Evolutionary conservation across 2,329 filamentous ascomycete species (phyloP).

Genomic region (Magnaporthiopsis incrustans): DNA sequence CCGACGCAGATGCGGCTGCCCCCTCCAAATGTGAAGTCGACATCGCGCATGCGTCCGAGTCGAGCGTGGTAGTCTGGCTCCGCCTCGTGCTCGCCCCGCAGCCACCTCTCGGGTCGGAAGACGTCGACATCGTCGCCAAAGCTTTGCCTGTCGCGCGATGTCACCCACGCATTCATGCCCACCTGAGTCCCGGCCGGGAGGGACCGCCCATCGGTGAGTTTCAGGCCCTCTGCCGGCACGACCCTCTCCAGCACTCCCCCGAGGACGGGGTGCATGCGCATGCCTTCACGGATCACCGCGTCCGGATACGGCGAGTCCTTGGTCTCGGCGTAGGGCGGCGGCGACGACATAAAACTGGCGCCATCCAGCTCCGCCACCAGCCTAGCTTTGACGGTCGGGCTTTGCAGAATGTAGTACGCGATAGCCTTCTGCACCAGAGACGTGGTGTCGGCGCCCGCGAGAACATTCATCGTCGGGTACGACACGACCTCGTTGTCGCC

Average conservation of each 20-base stretch:
- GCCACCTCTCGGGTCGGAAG: constrained; percentile 38
- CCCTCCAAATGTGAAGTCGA: constrained; percentile 29
- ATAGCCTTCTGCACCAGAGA: constrained; percentile 14
- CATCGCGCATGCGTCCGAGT: constrained; percentile 26
- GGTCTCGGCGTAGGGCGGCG: constrained; percentile 9
- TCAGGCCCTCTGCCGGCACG: constrained; percentile 21
- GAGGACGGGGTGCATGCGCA: constrained; percentile 27
- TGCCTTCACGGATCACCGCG: constrained; percentile 29
- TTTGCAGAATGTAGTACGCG: constrained; percentile 25
- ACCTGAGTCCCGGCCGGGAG: constrained; percentile 25
- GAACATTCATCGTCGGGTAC: constrained; percentile 25
- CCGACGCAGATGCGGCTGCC: constrained; percentile 32
- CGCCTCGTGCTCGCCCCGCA: constrained; percentile 23
- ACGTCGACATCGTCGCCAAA: constrained; percentile 27
- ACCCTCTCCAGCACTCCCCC: constrained; percentile 15
- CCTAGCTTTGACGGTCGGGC: constrained; percentile 16
- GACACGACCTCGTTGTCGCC: constrained; percentile 27
- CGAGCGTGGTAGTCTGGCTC: constrained; percentile 24
- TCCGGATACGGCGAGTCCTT: constrained; percentile 25
- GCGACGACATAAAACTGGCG: neutral
- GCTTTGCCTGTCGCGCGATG: constrained; percentile 1
- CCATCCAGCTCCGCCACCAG: constrained; percentile 12
- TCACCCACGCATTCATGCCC: constrained; percentile 9
- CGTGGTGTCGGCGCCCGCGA: constrained; percentile 26
- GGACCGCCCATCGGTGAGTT: constrained; percentile 17